A percentile compares a stretch with the other conserved stretches of the same genome.
Evolutionary conservation across 1,139 yeast species (phyloP).

Genomic region (Saccharomyces hybrid): DNA sequence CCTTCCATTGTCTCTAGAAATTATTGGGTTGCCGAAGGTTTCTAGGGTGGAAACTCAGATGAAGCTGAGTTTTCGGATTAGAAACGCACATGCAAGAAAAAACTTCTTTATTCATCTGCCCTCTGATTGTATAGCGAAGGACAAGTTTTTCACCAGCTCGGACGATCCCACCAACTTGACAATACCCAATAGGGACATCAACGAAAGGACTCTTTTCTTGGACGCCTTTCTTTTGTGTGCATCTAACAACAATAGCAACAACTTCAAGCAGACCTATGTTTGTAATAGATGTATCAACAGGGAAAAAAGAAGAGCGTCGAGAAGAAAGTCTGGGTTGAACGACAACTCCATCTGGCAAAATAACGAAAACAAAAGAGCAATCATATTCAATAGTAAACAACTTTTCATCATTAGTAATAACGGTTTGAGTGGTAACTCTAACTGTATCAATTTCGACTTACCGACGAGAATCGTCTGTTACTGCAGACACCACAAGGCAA

Average conservation of each 20-base stretch:
- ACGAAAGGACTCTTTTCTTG: slow-evolving; percentile 46
- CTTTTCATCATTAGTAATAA: slow-evolving; percentile 69
- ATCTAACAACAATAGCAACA: slow-evolving; percentile 16
- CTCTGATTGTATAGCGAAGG: slow-evolving; percentile 78
- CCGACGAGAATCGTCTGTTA: slow-evolving; percentile 89
- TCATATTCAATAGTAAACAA: slow-evolving; percentile 87
- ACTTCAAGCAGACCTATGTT: slow-evolving; percentile 54
- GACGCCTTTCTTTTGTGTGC: slow-evolving; percentile 61
- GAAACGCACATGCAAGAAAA: slow-evolving; percentile 50
- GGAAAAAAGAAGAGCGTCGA: slow-evolving; percentile 87
- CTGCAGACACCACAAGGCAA: slow-evolving; percentile 88
- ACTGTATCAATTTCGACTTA: slow-evolving; percentile 42
- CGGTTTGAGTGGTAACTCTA: slow-evolving; percentile 30
- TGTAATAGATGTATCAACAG: slow-evolving; percentile 85
- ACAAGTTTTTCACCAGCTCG: slow-evolving; percentile 37
- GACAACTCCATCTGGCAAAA: slow-evolving; percentile 77
- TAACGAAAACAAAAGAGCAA: slow-evolving; percentile 65
- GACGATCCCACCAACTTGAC: slow-evolving; percentile 41
- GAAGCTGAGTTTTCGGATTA: slow-evolving; percentile 48
- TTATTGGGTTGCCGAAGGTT: slow-evolving; percentile 62
- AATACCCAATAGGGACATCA: slow-evolving; percentile 35
- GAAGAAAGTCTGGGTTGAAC: slow-evolving; percentile 63
- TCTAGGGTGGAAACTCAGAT: slow-evolving; percentile 96
- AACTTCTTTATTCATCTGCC: slow-evolving; percentile 56
- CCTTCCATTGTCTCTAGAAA: slow-evolving; percentile 52